Conservation (phyloP, 2,329 filamentous ascomycete species). For the Pseudofabraea citricarpa region DNA sequence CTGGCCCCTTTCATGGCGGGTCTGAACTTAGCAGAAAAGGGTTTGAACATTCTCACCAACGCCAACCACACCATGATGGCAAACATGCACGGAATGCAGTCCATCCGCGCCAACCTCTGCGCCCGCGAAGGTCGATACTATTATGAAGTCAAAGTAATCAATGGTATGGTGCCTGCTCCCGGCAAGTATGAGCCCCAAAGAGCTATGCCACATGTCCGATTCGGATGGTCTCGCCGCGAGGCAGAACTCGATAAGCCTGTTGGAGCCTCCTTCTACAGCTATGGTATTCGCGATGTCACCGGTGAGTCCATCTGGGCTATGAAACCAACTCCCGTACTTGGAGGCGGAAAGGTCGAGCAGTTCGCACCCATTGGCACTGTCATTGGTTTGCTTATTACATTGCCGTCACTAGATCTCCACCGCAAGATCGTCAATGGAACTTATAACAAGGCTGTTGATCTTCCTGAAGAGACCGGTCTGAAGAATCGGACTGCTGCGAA, state of each 20-base stretch:
- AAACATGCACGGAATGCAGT: slow-evolving; percentile 30
- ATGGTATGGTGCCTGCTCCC: slow-evolving; percentile 54
- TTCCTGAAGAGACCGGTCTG: slow-evolving; percentile 49
- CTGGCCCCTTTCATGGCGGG: too few species aligned
- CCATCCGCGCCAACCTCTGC: slow-evolving; percentile 84
- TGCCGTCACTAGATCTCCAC: slow-evolving; percentile 81
- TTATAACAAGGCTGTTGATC: slow-evolving; percentile 81
- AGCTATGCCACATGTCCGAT: slow-evolving; percentile 56
- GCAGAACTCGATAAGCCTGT: slow-evolving; percentile 79
- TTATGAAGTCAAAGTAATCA: slow-evolving; percentile 87
- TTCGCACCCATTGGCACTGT: slow-evolving; percentile 89
- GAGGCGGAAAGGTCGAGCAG: slow-evolving; percentile 73
- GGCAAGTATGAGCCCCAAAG: slow-evolving; percentile 11
- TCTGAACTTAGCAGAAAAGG: too few species aligned
- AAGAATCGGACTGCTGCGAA: slow-evolving; percentile 60
- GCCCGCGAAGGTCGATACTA: slow-evolving; percentile 87
- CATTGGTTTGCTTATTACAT: slow-evolving; percentile 85
- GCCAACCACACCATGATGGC: not conserved
- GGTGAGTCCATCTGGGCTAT: slow-evolving; percentile 94
- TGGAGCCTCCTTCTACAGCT: slow-evolving; percentile 88
- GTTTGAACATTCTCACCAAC: too few species aligned
- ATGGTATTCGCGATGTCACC: slow-evolving; percentile 82
- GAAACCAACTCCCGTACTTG: slow-evolving; percentile 70
- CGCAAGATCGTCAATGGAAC: slow-evolving; percentile 81
- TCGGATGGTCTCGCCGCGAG: slow-evolving; percentile 82